Base-by-base conservation (phyloP, 2,329 filamentous ascomycete species). In the Neofusicoccum umdonicola region DNA sequence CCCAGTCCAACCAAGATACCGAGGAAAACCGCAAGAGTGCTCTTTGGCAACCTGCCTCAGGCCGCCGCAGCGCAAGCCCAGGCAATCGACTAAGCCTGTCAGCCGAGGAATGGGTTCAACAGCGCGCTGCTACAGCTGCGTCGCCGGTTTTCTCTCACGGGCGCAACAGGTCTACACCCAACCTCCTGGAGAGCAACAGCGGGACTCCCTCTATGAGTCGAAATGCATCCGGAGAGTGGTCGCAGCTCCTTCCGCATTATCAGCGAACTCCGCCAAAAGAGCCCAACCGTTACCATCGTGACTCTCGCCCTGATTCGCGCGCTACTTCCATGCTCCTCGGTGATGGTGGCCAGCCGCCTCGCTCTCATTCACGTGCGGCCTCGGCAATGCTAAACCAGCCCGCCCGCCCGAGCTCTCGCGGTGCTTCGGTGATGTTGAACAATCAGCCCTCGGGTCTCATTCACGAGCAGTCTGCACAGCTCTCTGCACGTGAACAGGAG, bases 401-500 rank as follows among this genome's bases (percentile, higher is more conserved):
- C 71, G 71, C 41, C 61, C 74, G 77, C 19, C 77, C 87, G 1
- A 79, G 79, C 58, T 91, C 89, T 12, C 85, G 87, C 50, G 85
- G 86, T 11, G 82, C 88, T 9, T 82, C 80, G 45, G 75, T 77
- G 3, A 73, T 84, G 64, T 72, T 50, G 66, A 37, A 75, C 66
- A 67, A 52, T 34, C 45, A 62, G 9, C 50, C 41, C 1, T 6
- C 47, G 31, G 64, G 57, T 17, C 62, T 69, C 19, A 66, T 78
- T 31, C 80, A 81, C 56, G 83, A 87, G 68, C 78, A 84, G 27
- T 82, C 85, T 8, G 78, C 80, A 0, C 85, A 89, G 65, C 82
- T 97, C n/a, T 93, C 91, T 19, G 93, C 93, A 17, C 87, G 90
- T 15, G 93, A 97, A 76, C 93, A 96, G 74, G 92, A 96, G 77